Percentiles rank a stretch among this genome's conserved stretches.
Conservation (phyloP, 2,329 filamentous ascomycete genomes). For the Microsporum audouinii region DNA sequence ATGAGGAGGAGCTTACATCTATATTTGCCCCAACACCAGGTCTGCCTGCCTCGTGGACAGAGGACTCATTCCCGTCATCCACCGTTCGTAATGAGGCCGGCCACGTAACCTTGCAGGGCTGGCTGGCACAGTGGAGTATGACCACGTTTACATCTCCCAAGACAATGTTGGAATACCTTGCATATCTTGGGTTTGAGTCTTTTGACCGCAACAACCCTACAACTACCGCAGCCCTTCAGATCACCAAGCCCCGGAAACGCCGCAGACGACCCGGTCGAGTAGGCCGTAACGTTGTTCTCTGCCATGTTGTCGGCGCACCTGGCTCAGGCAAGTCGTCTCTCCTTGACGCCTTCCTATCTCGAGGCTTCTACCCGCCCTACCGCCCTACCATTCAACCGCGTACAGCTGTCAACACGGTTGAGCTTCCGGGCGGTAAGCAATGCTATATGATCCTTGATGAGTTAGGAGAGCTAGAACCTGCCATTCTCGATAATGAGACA, state of each 20-base stretch:
- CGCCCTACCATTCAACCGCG: conserved; percentile 91
- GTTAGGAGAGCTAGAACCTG: conserved; percentile 87
- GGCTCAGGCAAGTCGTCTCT: conserved; percentile 84
- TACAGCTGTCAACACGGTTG: conserved; percentile 89
- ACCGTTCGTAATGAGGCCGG: conserved; percentile 93
- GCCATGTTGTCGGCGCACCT: conserved; percentile 78
- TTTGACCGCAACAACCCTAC: conserved; percentile 58
- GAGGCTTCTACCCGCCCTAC: conserved; percentile 73
- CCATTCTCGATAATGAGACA: conserved; percentile 79
- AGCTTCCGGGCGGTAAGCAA: conserved; percentile 89
- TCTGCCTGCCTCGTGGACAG: conserved; percentile 72
- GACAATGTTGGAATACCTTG: conserved; percentile 88
- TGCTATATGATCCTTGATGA: conserved; percentile 94
- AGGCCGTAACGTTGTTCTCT: conserved; percentile 86
- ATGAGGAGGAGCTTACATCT: conserved; percentile 69
- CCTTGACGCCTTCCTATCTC: conserved; percentile 79
- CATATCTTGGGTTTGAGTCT: conserved; percentile 89
- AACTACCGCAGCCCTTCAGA: conserved; percentile 73
- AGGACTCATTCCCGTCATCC: conserved; percentile 80
- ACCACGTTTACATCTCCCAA: conserved; percentile 94
- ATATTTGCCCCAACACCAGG: conserved; percentile 91
- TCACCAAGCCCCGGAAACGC: conserved; percentile 83
- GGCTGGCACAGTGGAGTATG: conserved; percentile 99
- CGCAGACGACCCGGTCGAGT: conserved; percentile 71
- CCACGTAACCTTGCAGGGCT: conserved; percentile 89